Conservation (phyloP, 805 yeast species). For the Candida parachauliodes region DNA sequence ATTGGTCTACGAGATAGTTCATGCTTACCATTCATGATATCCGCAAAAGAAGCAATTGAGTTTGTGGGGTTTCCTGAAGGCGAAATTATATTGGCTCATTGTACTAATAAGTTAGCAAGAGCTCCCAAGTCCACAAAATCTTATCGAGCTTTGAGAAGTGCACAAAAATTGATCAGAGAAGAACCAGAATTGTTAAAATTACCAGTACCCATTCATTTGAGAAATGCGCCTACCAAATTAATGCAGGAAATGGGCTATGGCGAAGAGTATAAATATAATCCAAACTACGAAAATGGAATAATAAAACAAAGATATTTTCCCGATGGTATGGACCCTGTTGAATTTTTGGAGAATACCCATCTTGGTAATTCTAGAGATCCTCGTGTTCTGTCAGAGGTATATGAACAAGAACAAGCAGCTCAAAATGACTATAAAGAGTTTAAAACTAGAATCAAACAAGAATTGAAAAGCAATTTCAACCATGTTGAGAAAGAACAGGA, state of each 20-base stretch:
- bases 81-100: conserved; percentile 83
- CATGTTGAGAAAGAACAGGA: too few species aligned
- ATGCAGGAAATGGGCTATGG: conserved; percentile 90
- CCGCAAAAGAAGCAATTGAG: conserved; percentile 83
- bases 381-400: conserved; percentile 13
- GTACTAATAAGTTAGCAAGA: conserved; percentile 83
- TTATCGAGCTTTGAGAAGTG: conserved; percentile 71
- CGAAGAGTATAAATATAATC: conserved; percentile 84
- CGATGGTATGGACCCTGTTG: conserved; percentile 38
- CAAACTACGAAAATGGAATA: conserved; percentile 66
- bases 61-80: conserved; percentile 95
- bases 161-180: conserved; percentile 55
- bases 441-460: conserved; percentile 7
- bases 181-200: conserved; percentile 60
- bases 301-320: conserved; percentile 80
- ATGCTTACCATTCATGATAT: conserved; percentile 80
- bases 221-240: conserved; percentile 91
- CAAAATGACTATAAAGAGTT: conserved; percentile 19
- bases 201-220: conserved; percentile 73
- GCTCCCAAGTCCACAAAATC: conserved; percentile 86
- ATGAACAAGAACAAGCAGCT: conserved; percentile 12
- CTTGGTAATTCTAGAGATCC: conserved; percentile 40
- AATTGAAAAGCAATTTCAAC: too few species aligned
- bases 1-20: conserved; percentile 81
- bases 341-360: conserved; percentile 54